Evolutionary conservation across 495 filamentous ascomycete genomes (phyloP), one percentile per base, ranked within the genome.

Genomic region (Bacidia rubella): DNA sequence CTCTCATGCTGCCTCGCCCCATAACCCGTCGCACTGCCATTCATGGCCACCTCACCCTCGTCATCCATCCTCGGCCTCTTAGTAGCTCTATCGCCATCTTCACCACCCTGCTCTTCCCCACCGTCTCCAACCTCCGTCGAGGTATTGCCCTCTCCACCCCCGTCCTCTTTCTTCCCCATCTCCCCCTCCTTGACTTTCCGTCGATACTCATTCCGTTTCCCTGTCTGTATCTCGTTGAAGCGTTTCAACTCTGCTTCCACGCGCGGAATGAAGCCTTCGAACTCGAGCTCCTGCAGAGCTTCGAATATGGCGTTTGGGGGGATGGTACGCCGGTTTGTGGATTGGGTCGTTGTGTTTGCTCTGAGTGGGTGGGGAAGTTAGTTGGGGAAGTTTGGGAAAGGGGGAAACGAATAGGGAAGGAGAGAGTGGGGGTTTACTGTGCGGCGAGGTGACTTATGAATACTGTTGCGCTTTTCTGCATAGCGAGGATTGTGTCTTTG

Each of bases 401-500:
- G 21, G 55, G 32, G 27, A 55, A 23, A 35, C 22, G 29, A 25
- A 39, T 17, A 27, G 17, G 10, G 19, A 43, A 52, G 19, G 20
- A n/a, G 26, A 22, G 49, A 46, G 9, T 0, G 27, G 21, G 23
- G 25, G 70, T 82, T 51, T 81, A 97, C 90, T 82, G 75, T 55
- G 81, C 78, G 40, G 86, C 83, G 24, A 98, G 69, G 65, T 95
- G 90, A 62, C 80, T 96, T 26, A 97, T 80, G 64, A 98, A 98
- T 0, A 98, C 87, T 1, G 88, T 95, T 2, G 90, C 88, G 51
- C 85, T 84, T 71, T 97, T 96, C 56, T 84, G 85, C 65, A 98
- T 80, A 0, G 93, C 92, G 24, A 92, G 63, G 35, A 95, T 76
- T 2, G 92, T 92, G 67, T 96, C 90, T 56, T 89, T 94, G 60